Base-by-base conservation (phyloP, 2,329 filamentous ascomycete genomes). In the Periconia sp. region DNA sequence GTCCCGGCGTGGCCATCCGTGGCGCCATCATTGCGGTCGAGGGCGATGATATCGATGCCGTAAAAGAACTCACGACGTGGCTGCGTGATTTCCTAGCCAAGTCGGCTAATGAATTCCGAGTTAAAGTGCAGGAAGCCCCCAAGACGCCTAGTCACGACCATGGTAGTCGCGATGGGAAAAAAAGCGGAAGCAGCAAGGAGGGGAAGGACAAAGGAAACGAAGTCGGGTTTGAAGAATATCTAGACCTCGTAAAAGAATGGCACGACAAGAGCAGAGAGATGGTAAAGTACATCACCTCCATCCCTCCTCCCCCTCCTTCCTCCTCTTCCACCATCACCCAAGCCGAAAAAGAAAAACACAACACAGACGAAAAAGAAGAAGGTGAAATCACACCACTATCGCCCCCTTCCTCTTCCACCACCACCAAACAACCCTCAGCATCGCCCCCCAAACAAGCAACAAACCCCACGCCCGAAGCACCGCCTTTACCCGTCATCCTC, bases 1-100 rank as follows among this genome's bases (percentile, higher is more conserved):
- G 59, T 17, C 61, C 68, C 2, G 60, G 59, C 9, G 74, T 54
- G 74, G 78, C 64, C 61, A 77, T 79, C 7, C 84, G 92, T n/a
- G 92, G 93, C 0, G 84, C 89, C 0, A 83, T 97, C 37, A 87
- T 97, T 57, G 88, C 90, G 0, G 78, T 97, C 27, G 93, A 97
- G 72, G 92, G 92, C 1, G 81, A 88, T 17, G 83, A 87, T 53
- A 71, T 77, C 1, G 79, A 82, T 10, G 83, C 90, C 3, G 86
- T 90, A 3, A 76, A 80, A 2, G 81, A 83, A 17, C 83, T 96
- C 18, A 82, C 88, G 50, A 79, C 81, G 33, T 87, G 86, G 62
- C 77, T 96, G 64, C 80, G 76, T 53, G 78, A 75, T 53, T 76
- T 76, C 41, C 71, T 87, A 44, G 74, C 74, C 45, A 81, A 79